phyloP scores from a whole-genome alignment of 257 asterid genomes.

The Asclepias syriaca region DNA sequence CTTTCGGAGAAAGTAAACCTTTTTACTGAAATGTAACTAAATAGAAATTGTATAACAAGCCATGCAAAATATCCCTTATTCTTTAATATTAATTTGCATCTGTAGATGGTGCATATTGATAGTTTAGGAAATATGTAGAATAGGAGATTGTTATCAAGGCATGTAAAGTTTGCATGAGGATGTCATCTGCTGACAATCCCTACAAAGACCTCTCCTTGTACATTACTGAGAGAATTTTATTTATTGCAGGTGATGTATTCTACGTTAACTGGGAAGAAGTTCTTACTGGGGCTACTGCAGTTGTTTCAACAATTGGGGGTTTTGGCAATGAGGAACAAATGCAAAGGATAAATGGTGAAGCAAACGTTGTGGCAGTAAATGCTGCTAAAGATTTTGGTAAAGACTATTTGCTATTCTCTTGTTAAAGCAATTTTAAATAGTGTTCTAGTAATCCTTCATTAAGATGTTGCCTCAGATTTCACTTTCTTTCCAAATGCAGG shows the following conservation, averaged over 20 bases:
- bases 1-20: not conserved
- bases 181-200: not conserved
- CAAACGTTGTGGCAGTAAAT: slow-evolving; percentile 85
- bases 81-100: not conserved
- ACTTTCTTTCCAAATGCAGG: slow-evolving; percentile 42
- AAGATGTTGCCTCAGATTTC: not conserved
- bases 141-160: not conserved
- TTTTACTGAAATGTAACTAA: not conserved
- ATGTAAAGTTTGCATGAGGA: not conserved
- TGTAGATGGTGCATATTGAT: not conserved
- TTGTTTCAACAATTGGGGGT: slow-evolving; percentile 95
- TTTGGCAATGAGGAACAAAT: slow-evolving; percentile 94
- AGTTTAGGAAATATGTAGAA: not conserved
- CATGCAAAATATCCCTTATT: not conserved
- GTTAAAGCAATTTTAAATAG: not conserved
- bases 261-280: slow-evolving; percentile 93
- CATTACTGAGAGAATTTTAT: slow-evolving; percentile 16
- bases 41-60: not conserved
- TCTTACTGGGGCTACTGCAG: slow-evolving; percentile 79
- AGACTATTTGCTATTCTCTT: slow-evolving; percentile 2
- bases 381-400: slow-evolving; percentile 90
- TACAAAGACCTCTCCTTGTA: slow-evolving; percentile 2
- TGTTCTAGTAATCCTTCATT: not conserved
- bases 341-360: slow-evolving; percentile 97
- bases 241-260: slow-evolving; percentile 81